Evolutionary conservation across 805 yeast genomes (phyloP).

Genomic region (Yarrowia porcina): DNA sequence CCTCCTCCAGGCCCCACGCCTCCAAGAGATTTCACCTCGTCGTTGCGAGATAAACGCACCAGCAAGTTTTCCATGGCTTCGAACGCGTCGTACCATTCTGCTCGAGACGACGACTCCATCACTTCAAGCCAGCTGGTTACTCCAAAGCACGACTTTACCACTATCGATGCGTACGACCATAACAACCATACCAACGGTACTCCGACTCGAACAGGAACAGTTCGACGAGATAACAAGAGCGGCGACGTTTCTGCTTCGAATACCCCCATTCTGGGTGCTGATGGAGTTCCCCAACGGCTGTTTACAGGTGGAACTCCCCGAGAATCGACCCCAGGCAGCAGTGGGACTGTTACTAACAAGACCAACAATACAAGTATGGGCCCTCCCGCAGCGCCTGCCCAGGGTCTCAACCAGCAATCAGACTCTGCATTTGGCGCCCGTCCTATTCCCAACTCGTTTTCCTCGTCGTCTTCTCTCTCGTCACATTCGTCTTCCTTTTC

Average conservation of each 20-base stretch:
- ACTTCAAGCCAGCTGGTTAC: background rate
- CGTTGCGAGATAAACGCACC: background rate
- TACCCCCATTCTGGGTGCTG: background rate
- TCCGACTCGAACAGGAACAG: background rate
- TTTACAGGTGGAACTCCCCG: background rate
- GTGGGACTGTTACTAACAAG: background rate
- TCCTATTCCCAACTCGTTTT: background rate
- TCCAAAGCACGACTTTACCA: background rate
- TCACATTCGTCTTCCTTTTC: background rate
- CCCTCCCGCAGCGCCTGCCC: background rate
- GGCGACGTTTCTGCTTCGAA: background rate
- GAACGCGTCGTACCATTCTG: conserved; percentile 9
- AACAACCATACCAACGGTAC: background rate
- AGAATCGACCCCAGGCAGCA: background rate
- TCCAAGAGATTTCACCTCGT: conserved; percentile 1
- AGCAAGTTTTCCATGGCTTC: conserved; percentile 6
- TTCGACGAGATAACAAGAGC: background rate
- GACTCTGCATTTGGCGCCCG: background rate
- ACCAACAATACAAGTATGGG: background rate
- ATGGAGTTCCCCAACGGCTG: background rate
- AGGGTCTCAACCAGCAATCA: background rate
- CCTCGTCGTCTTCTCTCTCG: conserved; percentile 3
- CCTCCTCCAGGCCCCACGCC: conserved; percentile 1
- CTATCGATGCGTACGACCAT: background rate
- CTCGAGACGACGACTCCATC: conserved; percentile 1